Evolutionary conservation across 495 filamentous ascomycete genomes (phyloP), one percentile per base, ranked within the genome.

Genomic region (Hypoxylon cercidicola): DNA sequence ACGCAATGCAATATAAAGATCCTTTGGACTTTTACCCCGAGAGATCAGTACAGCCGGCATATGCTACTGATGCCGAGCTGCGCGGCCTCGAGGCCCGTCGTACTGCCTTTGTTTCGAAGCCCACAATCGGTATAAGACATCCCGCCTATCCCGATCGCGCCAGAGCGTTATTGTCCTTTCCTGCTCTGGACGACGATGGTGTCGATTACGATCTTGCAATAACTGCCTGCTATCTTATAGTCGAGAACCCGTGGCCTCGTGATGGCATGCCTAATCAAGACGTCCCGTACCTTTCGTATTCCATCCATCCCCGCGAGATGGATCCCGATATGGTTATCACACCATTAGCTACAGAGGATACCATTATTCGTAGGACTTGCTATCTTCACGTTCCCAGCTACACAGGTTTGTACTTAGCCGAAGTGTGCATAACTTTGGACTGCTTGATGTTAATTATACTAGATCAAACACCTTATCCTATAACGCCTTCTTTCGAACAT

Each of bases 131-230:
- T 7, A 28, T 28, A 3, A 28, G 25, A 28, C 47, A 60, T 35
- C 48, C 57, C 18, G 11, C 8, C 1, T 60, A 60, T 16, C 16
- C 35, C 2, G 1, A 15, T 3, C 7, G 6, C 0, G 16, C 49
- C 21, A 10, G 3, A 12, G 37, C 57, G 1, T n/a, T 60, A 16
- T 37, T 60, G 4, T 18, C 45, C 0, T 54, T 61, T 7, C 19
- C 3, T 13, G 19, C 43, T 11, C 15, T 46, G 4, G 53, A 54
- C 9, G 20, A 46, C 15, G 18, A 13, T 3, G 58, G 58, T n/a
- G 32, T 54, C n/a, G 58, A 61, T 41, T 61, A 61, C 18, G 43
- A 61, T 18, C 11, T 61, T 3, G 49, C 30, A 4, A 47, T 39
- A 30, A 30, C 30, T 21, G 56, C 56, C 4, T 60, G 56, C 16